These are phyloP conservation scores for Claviceps africana DNA, from an alignment of 2,329 filamentous ascomycete genomes.

Conservation along the genomic window DNA sequence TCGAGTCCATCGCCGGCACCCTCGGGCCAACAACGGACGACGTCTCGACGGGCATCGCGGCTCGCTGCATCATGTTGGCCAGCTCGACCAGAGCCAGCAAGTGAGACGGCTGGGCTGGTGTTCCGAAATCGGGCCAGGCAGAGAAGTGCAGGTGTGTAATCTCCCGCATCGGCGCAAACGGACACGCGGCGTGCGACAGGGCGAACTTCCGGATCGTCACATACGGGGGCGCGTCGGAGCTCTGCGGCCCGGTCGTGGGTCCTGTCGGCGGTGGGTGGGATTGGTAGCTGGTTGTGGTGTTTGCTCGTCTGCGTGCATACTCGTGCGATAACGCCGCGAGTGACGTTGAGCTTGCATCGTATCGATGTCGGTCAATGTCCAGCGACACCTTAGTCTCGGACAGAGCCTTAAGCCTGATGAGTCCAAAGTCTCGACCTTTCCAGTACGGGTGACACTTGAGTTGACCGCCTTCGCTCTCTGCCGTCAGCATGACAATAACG, in stretches of 20 bases:
- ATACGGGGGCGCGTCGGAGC: conserved; percentile 51
- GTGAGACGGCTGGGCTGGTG: conserved; percentile 76
- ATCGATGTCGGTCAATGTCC: conserved; percentile 45
- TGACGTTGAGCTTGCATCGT: conserved; percentile 20
- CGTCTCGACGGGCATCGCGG: conserved; percentile 33
- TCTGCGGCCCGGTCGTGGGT: conserved; percentile 12
- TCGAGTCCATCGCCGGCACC: conserved; percentile 14
- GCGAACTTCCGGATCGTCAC: conserved; percentile 81
- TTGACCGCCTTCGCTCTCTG: conserved; percentile 83
- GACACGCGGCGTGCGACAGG: conserved; percentile 59
- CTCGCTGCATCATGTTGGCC: conserved; percentile 59
- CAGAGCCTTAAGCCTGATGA: conserved; percentile 58
- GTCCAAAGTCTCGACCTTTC: conserved; percentile 64
- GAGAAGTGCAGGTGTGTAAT: conserved; percentile 91
- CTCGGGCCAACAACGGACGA: conserved; percentile 20
- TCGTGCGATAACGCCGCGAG: conserved; percentile 20
- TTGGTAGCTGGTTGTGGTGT: conserved; percentile 35
- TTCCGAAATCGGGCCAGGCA: conserved; percentile 94
- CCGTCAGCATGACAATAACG: conserved; percentile 92
- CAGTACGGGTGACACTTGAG: conserved; percentile 94
- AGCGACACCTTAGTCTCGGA: conserved; percentile 74
- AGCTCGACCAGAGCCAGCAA: conserved; percentile 82
- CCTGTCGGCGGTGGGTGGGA: conserved; percentile 21
- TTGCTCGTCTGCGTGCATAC: conserved; percentile 35
- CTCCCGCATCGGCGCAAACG: conserved; percentile 77